Evolutionary conservation across 176 grass and related monocot genomes (phyloP).

Genomic region (Carex pumila): DNA sequence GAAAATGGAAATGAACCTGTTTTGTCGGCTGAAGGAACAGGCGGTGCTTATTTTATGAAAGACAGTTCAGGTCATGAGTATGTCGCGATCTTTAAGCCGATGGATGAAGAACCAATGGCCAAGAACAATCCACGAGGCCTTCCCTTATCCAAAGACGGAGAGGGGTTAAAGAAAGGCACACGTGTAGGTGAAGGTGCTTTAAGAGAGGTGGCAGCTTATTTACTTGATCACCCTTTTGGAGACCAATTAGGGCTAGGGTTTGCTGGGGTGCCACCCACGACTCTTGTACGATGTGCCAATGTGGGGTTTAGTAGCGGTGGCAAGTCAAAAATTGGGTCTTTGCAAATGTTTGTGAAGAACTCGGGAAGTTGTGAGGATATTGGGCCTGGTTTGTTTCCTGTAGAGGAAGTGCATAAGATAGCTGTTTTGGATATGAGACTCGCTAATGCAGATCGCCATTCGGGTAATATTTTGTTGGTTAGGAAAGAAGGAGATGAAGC

Average conservation of each 20-base stretch:
- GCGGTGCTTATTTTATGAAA: slow-evolving; percentile 48
- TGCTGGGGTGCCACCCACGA: slow-evolving; percentile 39
- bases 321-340: slow-evolving; percentile 36
- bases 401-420: slow-evolving; percentile 47
- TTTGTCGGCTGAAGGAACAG: slow-evolving; percentile 34
- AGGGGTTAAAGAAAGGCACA: slow-evolving; percentile 49
- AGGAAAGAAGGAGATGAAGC: slow-evolving; percentile 14
- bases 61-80: slow-evolving; percentile 18
- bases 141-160: slow-evolving; percentile 37
- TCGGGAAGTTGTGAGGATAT: slow-evolving; percentile 46
- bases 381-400: slow-evolving; percentile 34
- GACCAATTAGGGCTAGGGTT: slow-evolving; percentile 25
- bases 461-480: slow-evolving; percentile 40
- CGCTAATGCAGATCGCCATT: slow-evolving; percentile 49
- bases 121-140: slow-evolving; percentile 44
- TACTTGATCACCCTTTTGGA: slow-evolving; percentile 40
- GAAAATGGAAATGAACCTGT: slow-evolving; percentile 27
- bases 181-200: slow-evolving; percentile 38
- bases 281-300: slow-evolving; percentile 26
- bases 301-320: not conserved
- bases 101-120: slow-evolving; percentile 54
- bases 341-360: slow-evolving; percentile 48
- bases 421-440: slow-evolving; percentile 49
- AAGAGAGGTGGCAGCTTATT: slow-evolving; percentile 37
- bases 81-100: slow-evolving; percentile 43